phyloP scores from a whole-genome alignment of 2,329 filamentous ascomycete genomes.

The Fusarium praegraminearum region DNA sequence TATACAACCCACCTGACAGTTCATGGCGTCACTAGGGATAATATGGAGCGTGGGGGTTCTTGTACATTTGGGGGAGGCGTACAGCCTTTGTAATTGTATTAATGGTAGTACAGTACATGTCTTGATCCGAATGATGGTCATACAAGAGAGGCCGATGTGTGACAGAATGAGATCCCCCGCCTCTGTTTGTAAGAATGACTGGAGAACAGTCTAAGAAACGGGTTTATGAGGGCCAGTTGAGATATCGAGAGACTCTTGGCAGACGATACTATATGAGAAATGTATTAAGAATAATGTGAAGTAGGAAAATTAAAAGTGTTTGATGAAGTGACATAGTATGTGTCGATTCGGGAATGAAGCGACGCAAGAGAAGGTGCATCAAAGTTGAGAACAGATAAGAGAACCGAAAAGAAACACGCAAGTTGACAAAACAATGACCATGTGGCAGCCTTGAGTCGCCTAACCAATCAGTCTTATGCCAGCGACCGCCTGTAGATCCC shows the following conservation, averaged over 20 bases:
- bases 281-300: too few species aligned
- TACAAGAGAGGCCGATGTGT: neutral
- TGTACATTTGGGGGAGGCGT: conserved; percentile 1
- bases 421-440: neutral
- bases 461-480: neutral
- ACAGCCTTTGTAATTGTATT: neutral
- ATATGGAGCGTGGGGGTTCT: conserved; percentile 12
- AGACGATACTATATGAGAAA: neutral
- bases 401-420: neutral
- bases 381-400: neutral
- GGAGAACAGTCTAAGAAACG: neutral
- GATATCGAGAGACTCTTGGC: neutral
- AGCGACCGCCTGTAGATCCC: too few species aligned
- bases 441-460: neutral
- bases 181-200: neutral
- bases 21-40: conserved; percentile 3
- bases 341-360: neutral
- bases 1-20: neutral
- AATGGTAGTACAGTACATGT: neutral
- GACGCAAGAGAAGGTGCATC: neutral
- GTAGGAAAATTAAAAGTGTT: neutral
- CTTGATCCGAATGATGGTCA: neutral
- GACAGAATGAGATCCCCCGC: neutral
- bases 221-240: neutral
- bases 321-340: neutral